Conservation (phyloP, 1,139 yeast species). For the Sugiyamaella novakii region DNA sequence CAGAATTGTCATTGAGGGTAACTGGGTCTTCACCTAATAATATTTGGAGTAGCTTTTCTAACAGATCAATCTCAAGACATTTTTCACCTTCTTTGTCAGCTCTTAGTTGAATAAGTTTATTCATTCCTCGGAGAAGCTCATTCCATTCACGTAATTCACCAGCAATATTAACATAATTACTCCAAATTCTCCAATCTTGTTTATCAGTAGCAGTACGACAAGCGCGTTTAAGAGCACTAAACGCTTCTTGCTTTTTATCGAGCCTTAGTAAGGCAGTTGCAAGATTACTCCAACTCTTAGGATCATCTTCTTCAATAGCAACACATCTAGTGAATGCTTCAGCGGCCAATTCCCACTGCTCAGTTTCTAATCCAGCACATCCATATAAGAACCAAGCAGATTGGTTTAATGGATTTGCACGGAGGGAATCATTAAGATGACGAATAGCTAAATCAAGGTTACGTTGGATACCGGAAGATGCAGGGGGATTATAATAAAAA, state of each 20-base stretch:
- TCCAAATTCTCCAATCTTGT: slow-evolving; percentile 88
- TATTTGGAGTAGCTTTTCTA: slow-evolving; percentile 72
- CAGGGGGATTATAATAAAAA: slow-evolving; percentile 70
- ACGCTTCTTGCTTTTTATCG: slow-evolving; percentile 73
- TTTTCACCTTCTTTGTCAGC: slow-evolving; percentile 60
- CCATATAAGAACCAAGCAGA: slow-evolving; percentile 95
- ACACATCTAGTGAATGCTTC: slow-evolving; percentile 94
- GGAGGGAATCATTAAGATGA: slow-evolving; percentile 74
- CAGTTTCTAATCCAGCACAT: slow-evolving; percentile 78
- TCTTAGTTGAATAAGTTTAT: slow-evolving; percentile 58
- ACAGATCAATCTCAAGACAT: slow-evolving; percentile 71
- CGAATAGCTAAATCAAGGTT: slow-evolving; percentile 59
- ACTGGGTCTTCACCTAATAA: slow-evolving; percentile 45
- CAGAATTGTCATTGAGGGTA: slow-evolving; percentile 42
- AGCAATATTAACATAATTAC: slow-evolving; percentile 82
- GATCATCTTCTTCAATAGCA: slow-evolving; percentile 76
- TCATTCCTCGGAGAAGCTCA: slow-evolving; percentile 76
- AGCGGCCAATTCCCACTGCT: slow-evolving; percentile 75
- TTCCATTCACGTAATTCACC: slow-evolving; percentile 81
- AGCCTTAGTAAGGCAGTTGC: slow-evolving; percentile 74
- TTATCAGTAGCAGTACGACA: slow-evolving; percentile 63
- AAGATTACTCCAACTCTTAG: slow-evolving; percentile 93
- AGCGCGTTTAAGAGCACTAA: slow-evolving; percentile 80
- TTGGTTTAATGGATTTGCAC: slow-evolving; percentile 71
- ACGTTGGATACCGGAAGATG: slow-evolving; percentile 52